Base-by-base conservation (phyloP, 1,139 yeast genomes). In the Yamadazyma trypodendri region DNA sequence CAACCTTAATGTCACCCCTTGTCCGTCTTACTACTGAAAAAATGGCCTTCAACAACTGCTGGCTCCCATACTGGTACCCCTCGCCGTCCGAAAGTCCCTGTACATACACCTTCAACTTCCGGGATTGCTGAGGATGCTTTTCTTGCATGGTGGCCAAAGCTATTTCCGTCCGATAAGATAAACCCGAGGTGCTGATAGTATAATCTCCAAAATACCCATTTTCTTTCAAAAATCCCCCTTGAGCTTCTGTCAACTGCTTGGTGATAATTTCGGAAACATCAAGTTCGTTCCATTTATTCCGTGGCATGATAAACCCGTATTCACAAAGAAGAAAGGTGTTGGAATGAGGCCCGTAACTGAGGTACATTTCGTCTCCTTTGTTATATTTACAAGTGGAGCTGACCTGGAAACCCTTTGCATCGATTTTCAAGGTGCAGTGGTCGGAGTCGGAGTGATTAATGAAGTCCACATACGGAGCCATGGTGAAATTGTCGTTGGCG, bases 391-490 rank as follows among this genome's bases (percentile, higher is more conserved):
- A 44, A 0, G 71, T 54, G 2, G 81, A 62, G 22, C 56, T 54
- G 1, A 81, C 83, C 35, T 67, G 71, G 50, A 79, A 80, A 2
- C 84, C 85, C 3, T 50, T 45, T 4, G 60, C 48, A 49, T 73
- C 73, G 16, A 76, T 68, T 31, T 70, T 68, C 34, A 81, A 58
- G 2, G 60, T 58, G 43, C 87, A 81, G 35, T 73, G 76, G 30
- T 77, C 79, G 1, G 68, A 68, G 24, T 73, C 60, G 9, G 79
- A 65, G 59, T 92, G 97, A 61, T 92, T 92, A 40, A 92, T 65
- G 55, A 86, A 85, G 63, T 92, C 98, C 11, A 90, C 90, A 47
- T 69, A 83, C 0, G 98, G 98, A 0, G 94, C 97, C 78, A 92
- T 66, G 1, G 97, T 87, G 60, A 89, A 82, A 54, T 87, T 84